Percentiles rank a stretch among this genome's conserved stretches.
phyloP scores from a whole-genome alignment of 2,329 filamentous ascomycete species.

The Blastomyces percursus region DNA sequence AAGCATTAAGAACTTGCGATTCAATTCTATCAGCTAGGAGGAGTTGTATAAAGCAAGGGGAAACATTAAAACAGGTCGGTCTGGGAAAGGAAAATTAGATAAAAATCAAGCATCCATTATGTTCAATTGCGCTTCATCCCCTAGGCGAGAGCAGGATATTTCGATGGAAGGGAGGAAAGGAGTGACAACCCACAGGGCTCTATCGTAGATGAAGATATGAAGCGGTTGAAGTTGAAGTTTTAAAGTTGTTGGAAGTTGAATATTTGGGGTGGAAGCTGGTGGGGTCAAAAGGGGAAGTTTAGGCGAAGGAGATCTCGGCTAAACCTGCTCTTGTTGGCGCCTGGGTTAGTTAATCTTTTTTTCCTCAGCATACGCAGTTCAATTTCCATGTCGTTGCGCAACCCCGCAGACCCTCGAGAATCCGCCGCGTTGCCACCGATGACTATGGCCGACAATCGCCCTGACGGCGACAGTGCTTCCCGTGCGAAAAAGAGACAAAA shows the following conservation, averaged over 20 bases:
- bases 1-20: background rate
- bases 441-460: constrained; percentile 48
- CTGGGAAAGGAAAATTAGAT: background rate
- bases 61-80: background rate
- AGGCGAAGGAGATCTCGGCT: constrained; percentile 13
- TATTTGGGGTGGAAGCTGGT: background rate
- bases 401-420: constrained; percentile 10
- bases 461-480: constrained; percentile 39
- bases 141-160: background rate
- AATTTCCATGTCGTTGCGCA: constrained; percentile 7
- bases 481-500: constrained; percentile 45
- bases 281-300: constrained; percentile 16
- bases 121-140: background rate
- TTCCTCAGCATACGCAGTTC: constrained; percentile 7
- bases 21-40: constrained; percentile 1
- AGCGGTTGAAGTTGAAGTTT: background rate
- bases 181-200: background rate
- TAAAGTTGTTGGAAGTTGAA: background rate
- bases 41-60: background rate
- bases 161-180: background rate
- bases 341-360: constrained; percentile 13
- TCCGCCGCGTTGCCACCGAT: constrained; percentile 6
- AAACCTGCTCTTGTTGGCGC: constrained; percentile 20
- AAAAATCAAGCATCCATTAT: constrained; percentile 2
- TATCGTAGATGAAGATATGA: background rate